A percentile compares a stretch with the other conserved stretches of the same genome.
Evolutionary conservation across 371 early-diverging fungal species (phyloP).

Genomic region (Phascolomyces articulosus): DNA sequence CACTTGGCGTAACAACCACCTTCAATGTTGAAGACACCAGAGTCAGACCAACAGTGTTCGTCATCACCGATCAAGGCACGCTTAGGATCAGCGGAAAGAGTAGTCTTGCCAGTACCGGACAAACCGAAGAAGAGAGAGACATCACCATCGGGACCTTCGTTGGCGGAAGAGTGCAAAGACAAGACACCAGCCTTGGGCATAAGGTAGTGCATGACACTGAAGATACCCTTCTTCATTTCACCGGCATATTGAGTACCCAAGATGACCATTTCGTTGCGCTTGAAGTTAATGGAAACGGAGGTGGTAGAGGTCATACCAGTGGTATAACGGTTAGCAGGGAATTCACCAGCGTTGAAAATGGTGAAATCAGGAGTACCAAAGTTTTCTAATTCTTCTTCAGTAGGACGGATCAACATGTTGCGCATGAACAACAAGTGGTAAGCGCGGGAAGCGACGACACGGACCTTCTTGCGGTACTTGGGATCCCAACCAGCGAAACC

Average conservation of each 20-base stretch:
- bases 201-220: conserved; percentile 98
- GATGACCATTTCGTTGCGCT: conserved; percentile 82
- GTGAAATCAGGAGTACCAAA: conserved; percentile 97
- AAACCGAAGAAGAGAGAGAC: conserved; percentile 97
- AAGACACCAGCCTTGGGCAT: conserved; percentile 97
- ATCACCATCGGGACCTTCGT: conserved; percentile 88
- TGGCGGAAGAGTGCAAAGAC: conserved; percentile 96
- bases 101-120: conserved; percentile 98
- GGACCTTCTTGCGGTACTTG: conserved; percentile 94
- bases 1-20: conserved; percentile 98
- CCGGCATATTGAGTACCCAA: conserved; percentile 98
- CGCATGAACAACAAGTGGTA: conserved; percentile 97
- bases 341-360: conserved; percentile 94
- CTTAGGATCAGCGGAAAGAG: conserved; percentile 91
- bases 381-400: conserved; percentile 82
- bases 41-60: conserved; percentile 96
- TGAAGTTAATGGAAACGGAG: conserved; percentile 90
- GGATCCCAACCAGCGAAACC: conserved; percentile 96
- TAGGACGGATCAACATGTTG: conserved; percentile 97
- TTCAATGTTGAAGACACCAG: conserved; percentile 95
- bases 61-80: conserved; percentile 95
- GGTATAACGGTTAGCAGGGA: conserved; percentile 96
- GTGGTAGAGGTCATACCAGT: conserved; percentile 97
- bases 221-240: conserved; percentile 99
- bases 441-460: conserved; percentile 93